phyloP scores from a whole-genome alignment of 116 monocot genomes.

The Posidonia oceanica region DNA sequence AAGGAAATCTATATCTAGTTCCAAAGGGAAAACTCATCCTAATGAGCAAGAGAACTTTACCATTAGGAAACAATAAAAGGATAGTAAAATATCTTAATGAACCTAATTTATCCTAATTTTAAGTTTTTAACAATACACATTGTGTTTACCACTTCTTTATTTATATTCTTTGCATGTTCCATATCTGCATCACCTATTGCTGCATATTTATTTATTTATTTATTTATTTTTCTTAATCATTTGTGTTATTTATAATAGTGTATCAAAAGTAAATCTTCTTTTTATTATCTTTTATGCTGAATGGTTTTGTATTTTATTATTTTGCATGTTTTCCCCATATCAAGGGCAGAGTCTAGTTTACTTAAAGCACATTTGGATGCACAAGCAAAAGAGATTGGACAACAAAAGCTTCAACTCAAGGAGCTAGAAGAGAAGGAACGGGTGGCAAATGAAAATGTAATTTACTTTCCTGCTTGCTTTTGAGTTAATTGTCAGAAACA shows the following conservation, averaged over 20 bases:
- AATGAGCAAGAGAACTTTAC: too few relatives aligned
- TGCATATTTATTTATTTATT: neutral
- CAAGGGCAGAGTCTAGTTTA: slow-evolving; percentile 97
- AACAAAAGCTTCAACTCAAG: slow-evolving; percentile 46
- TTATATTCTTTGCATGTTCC: too few relatives aligned
- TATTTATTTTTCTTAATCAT: neutral
- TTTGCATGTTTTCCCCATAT: slow-evolving; percentile 26
- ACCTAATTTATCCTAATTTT: too few relatives aligned
- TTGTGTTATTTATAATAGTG: neutral
- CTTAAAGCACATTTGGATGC: slow-evolving; percentile 63
- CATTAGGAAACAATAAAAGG: too few relatives aligned
- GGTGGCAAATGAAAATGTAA: slow-evolving; percentile 93
- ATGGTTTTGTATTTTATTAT: slow-evolving; percentile 4
- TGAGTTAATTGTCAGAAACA: neutral
- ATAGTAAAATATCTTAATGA: too few relatives aligned
- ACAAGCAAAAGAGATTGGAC: slow-evolving; percentile 74
- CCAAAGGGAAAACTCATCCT: too few relatives aligned
- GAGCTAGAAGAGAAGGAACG: slow-evolving; percentile 82
- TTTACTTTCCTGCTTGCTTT: neutral
- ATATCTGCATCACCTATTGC: too few relatives aligned
- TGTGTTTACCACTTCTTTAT: too few relatives aligned
- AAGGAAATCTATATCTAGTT: too few relatives aligned
- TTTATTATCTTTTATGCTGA: neutral
- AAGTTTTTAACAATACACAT: too few relatives aligned
- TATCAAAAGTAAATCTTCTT: neutral